These are phyloP conservation scores for Cladosporium sp. DNA, from an alignment of 2,329 filamentous ascomycete species.

Conservation along the genomic window DNA sequence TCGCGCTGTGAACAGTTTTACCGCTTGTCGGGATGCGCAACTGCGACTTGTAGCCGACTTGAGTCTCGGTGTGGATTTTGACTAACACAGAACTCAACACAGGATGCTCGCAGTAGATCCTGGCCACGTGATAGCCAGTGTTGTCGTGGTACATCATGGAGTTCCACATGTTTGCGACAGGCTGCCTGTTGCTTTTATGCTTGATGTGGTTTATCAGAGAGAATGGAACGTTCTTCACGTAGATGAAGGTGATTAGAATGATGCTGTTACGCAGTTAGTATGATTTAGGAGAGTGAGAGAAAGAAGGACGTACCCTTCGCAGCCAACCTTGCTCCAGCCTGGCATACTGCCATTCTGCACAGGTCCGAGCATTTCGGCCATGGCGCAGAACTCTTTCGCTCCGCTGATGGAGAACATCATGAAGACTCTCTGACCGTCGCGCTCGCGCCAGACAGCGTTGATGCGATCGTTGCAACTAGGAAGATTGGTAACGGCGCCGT, in stretches of 20 bases:
- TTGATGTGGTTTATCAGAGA: slow-evolving; percentile 29
- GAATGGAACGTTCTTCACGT: slow-evolving; percentile 34
- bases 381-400: slow-evolving; percentile 31
- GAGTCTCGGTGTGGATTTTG: background rate
- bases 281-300: background rate
- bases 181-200: slow-evolving; percentile 25
- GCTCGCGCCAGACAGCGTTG: slow-evolving; percentile 27
- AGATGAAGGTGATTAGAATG: slow-evolving; percentile 32
- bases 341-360: background rate
- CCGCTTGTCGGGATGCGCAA: slow-evolving; percentile 6
- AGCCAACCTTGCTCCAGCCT: slow-evolving; percentile 19
- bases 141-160: slow-evolving; percentile 33
- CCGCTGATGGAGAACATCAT: slow-evolving; percentile 35
- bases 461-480: slow-evolving; percentile 31
- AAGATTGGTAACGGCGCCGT: slow-evolving; percentile 26
- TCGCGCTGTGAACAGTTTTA: slow-evolving; percentile 13
- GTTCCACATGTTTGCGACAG: slow-evolving; percentile 37
- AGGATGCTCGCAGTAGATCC: slow-evolving; percentile 27
- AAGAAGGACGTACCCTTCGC: slow-evolving; percentile 19
- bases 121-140: slow-evolving; percentile 30
- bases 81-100: slow-evolving; percentile 10
- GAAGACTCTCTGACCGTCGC: slow-evolving; percentile 28
- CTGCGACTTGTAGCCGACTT: slow-evolving; percentile 12
- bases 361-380: slow-evolving; percentile 33
- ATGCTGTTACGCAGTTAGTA: slow-evolving; percentile 26